These are phyloP conservation scores for Trichoderma arundinaceum DNA, from an alignment of 2,329 filamentous ascomycete species.

Conservation along the genomic window DNA sequence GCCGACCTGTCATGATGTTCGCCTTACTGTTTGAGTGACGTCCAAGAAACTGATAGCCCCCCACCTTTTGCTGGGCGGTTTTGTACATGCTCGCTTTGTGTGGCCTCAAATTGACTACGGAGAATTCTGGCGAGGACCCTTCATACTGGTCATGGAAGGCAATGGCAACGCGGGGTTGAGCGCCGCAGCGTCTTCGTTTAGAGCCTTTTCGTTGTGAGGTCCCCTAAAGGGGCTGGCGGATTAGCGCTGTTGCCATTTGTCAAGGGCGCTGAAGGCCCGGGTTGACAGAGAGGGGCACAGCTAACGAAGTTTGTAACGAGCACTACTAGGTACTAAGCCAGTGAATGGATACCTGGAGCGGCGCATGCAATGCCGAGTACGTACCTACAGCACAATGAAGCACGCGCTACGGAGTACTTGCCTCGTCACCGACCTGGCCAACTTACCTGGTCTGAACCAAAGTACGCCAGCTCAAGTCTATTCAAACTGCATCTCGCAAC, in stretches of 20 bases:
- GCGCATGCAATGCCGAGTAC: too few relatives aligned
- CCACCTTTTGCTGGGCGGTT: not conserved
- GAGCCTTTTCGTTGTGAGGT: not conserved
- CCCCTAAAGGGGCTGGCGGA: not conserved
- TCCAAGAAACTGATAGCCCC: not conserved
- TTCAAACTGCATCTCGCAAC: constrained; percentile 13
- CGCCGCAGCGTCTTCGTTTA: not conserved
- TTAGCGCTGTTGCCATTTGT: constrained; percentile 3
- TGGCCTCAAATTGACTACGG: not conserved
- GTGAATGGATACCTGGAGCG: too few relatives aligned
- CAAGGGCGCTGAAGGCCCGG: constrained; percentile 5
- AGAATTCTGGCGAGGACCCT: not conserved
- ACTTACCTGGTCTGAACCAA: constrained; percentile 27
- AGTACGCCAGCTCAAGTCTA: constrained; percentile 23
- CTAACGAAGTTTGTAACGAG: not conserved
- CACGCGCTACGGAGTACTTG: constrained; percentile 27
- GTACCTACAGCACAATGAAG: constrained; percentile 1
- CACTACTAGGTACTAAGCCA: not conserved
- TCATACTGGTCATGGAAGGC: not conserved
- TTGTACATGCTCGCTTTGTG: not conserved
- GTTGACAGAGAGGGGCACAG: constrained; percentile 13
- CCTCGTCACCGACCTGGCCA: constrained; percentile 40
- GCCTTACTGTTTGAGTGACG: not conserved
- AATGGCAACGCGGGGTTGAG: constrained; percentile 18
- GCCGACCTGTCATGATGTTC: not conserved